Conservation (phyloP, 371 early-diverging fungal species). For the Mortierella sp. region DNA sequence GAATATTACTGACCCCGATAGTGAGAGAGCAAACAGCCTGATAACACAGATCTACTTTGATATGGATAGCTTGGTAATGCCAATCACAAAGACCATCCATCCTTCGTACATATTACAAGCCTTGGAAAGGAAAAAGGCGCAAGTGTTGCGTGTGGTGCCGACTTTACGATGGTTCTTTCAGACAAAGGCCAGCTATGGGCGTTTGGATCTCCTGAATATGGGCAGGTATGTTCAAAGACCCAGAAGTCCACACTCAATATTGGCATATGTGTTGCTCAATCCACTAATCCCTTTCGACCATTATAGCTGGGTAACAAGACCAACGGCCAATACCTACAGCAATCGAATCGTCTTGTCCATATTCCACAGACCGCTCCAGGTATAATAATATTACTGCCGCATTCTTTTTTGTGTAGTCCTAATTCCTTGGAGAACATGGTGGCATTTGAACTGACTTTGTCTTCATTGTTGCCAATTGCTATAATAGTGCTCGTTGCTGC, state of each 20-base stretch:
- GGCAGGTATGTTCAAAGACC: constrained; percentile 48
- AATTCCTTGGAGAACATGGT: neutral
- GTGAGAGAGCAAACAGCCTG: neutral
- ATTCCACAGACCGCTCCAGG: constrained; percentile 59
- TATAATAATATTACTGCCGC: constrained; percentile 9
- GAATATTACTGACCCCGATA: too few relatives aligned
- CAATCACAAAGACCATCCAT: constrained; percentile 53
- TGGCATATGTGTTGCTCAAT: neutral
- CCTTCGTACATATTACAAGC: constrained; percentile 48
- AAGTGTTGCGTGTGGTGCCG: constrained; percentile 60
- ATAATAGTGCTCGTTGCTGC: constrained; percentile 49
- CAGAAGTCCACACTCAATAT: neutral
- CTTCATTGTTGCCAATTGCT: neutral
- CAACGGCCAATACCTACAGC: constrained; percentile 59
- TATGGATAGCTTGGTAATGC: constrained; percentile 47
- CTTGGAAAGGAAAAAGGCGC: constrained; percentile 56
- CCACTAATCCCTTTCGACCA: neutral
- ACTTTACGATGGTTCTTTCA: constrained; percentile 57
- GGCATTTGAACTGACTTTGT: too few relatives aligned
- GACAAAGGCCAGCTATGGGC: constrained; percentile 61
- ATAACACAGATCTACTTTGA: neutral
- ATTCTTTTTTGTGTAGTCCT: neutral
- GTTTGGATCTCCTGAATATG: constrained; percentile 63
- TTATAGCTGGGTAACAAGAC: constrained; percentile 60
- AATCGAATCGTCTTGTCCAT: constrained; percentile 57